phyloP scores from a whole-genome alignment of 768 basidiomycete genomes.

The Leccinum olivaceopallidum region DNA sequence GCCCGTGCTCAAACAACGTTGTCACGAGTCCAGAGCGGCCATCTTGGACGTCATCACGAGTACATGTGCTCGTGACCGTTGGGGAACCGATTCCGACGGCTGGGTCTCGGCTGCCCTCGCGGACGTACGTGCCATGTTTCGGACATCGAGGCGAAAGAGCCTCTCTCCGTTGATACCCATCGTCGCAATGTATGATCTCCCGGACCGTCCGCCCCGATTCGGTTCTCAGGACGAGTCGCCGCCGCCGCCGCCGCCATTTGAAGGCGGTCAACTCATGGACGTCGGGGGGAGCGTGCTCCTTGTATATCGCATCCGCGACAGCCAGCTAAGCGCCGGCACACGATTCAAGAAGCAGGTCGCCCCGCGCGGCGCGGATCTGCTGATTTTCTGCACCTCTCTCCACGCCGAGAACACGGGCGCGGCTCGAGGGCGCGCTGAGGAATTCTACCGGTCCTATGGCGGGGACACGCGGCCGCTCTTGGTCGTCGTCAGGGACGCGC shows the following conservation, averaged over 20 bases:
- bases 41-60: constrained; percentile 22
- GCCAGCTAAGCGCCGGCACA: constrained; percentile 20
- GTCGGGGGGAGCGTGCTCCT: constrained; percentile 16
- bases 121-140: constrained; percentile 27
- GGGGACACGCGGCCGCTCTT: constrained; percentile 29
- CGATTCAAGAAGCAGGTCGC: constrained; percentile 28
- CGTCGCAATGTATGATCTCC: constrained; percentile 26
- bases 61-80: constrained; percentile 24
- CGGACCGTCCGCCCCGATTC: constrained; percentile 8
- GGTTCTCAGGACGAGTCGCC: constrained; percentile 8
- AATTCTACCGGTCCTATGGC: constrained; percentile 25
- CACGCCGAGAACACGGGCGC: not conserved
- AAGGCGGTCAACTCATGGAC: constrained; percentile 24
- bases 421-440: constrained; percentile 14
- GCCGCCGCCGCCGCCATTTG: constrained; percentile 17
- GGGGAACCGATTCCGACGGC: constrained; percentile 22
- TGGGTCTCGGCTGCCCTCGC: constrained; percentile 24
- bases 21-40: constrained; percentile 26
- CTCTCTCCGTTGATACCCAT: constrained; percentile 16
- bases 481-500: constrained; percentile 25
- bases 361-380: constrained; percentile 26
- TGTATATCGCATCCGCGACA: constrained; percentile 23
- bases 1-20: constrained; percentile 29
- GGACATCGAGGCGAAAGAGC: constrained; percentile 7
- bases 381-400: constrained; percentile 25